A percentile compares a stretch with the other conserved stretches of the same genome.
These are phyloP conservation scores for Hansenula lynferdii DNA, from an alignment of 1,139 yeast species.

Conservation along the genomic window DNA sequence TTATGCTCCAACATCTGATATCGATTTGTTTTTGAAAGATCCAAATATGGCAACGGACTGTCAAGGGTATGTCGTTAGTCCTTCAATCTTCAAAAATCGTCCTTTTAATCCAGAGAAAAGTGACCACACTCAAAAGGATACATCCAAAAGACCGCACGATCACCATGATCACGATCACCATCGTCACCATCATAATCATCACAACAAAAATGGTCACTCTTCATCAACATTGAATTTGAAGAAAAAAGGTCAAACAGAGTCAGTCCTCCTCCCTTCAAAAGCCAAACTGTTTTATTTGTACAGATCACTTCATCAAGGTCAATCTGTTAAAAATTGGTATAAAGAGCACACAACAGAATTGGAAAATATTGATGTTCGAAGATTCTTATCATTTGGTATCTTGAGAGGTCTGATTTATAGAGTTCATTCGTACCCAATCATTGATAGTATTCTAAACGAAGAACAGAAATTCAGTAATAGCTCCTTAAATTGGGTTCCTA, in stretches of 20 bases:
- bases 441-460: conserved; percentile 14
- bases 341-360: conserved; percentile 54
- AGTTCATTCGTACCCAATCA: conserved; percentile 70
- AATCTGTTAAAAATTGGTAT: conserved; percentile 79
- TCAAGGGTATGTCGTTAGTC: conserved; percentile 67
- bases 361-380: conserved; percentile 67
- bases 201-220: background rate
- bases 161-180: too few relatives aligned
- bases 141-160: too few relatives aligned
- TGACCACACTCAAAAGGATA: too few relatives aligned
- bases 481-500: too few relatives aligned
- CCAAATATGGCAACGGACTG: conserved; percentile 76
- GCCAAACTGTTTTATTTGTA: conserved; percentile 71
- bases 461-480: background rate
- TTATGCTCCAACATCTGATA: conserved; percentile 83
- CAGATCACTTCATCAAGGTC: conserved; percentile 74
- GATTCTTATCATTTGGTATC: conserved; percentile 85
- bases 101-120: conserved; percentile 24
- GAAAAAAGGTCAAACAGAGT: conserved; percentile 11
- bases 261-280: conserved; percentile 50
- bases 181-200: too few relatives aligned
- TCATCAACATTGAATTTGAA: background rate
- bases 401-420: conserved; percentile 78
- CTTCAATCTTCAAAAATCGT: conserved; percentile 20
- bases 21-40: conserved; percentile 62